Base-by-base conservation (phyloP, 257 asterid genomes). In the Sherardia arvensis region DNA sequence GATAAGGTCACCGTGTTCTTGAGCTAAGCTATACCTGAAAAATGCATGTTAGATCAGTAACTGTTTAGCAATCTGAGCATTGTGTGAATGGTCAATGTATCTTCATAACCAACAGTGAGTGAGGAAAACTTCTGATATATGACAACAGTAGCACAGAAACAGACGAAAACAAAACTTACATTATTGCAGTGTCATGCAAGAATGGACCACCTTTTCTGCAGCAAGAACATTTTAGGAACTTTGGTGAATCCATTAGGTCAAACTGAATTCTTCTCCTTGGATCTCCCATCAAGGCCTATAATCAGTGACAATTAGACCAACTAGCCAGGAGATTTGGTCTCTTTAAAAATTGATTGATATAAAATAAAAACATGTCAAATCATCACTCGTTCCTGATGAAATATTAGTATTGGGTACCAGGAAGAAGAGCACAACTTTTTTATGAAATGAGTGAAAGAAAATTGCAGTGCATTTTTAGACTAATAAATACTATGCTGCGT, bases 1-100 rank as follows among this genome's bases (percentile, higher is more conserved):
- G 76, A 93, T 85, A 68, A 90, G 91, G 68, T 90, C 97, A 1
- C 99, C 97, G 43, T 93, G 95, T 74, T 93, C 99, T 74, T 90
- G 94, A 49, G 95, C 88, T 80, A 93, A 78, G 34, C 83, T 73
- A 66, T 90, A 89, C 95, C 98, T 92, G 65, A 61, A 51, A 73
- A 60, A 71, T n/a, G n/a, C n/a, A n/a, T n/a, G n/a, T n/a, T n/a
- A n/a, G n/a, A n/a, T n/a, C n/a, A n/a, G n/a, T n/a, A n/a, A n/a
- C n/a, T n/a, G n/a, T n/a, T n/a, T n/a, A n/a, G n/a, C n/a, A n/a
- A n/a, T n/a, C n/a, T n/a, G n/a, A n/a, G n/a, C n/a, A n/a, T n/a
- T n/a, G n/a, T n/a, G n/a, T 36, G 34, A 33, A 53, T 65, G 22
- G 20, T 64, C 28, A 25, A 53, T 27, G 4, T 22, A 12, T 29